These are phyloP conservation scores for Basidiobolus meristosporus DNA, from an alignment of 371 early-diverging fungal species.

Conservation along the genomic window DNA sequence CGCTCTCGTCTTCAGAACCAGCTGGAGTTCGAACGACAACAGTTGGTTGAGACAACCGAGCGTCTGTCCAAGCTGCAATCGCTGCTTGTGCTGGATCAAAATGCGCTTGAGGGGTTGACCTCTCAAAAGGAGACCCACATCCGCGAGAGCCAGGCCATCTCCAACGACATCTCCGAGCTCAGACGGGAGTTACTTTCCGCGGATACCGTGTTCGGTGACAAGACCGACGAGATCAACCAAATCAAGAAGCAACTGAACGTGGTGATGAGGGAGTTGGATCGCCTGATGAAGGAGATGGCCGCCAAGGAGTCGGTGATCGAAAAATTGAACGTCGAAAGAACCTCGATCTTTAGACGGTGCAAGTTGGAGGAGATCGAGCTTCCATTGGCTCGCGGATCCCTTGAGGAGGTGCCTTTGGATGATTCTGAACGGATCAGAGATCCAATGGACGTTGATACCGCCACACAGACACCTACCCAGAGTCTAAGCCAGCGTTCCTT, in stretches of 20 bases:
- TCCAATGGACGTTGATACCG: too few relatives aligned
- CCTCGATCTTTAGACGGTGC: slow-evolving; percentile 64
- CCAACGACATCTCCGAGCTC: not conserved
- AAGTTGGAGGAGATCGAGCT: slow-evolving; percentile 81
- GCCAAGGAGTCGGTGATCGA: slow-evolving; percentile 53
- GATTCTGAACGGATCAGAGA: slow-evolving; percentile 9
- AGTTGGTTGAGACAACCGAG: slow-evolving; percentile 35
- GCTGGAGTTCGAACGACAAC: slow-evolving; percentile 55
- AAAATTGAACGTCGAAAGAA: slow-evolving; percentile 49
- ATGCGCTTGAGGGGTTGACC: slow-evolving; percentile 2
- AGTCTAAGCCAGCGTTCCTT: not conserved
- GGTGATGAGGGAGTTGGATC: slow-evolving; percentile 41
- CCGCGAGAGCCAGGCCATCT: too few relatives aligned
- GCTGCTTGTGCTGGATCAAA: slow-evolving; percentile 7
- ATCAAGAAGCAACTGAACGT: slow-evolving; percentile 34
- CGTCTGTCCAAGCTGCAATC: slow-evolving; percentile 14
- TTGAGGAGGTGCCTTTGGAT: slow-evolving; percentile 49
- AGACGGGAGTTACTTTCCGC: slow-evolving; percentile 9
- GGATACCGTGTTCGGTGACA: slow-evolving; percentile 7
- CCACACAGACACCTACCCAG: too few relatives aligned
- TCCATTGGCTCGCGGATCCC: slow-evolving; percentile 41
- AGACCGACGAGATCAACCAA: slow-evolving; percentile 27
- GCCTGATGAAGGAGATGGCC: slow-evolving; percentile 34
- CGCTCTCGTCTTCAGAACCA: slow-evolving; percentile 58
- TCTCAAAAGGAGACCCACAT: too few relatives aligned